Conservation (phyloP, 192 early-diverging fungal genomes). For the Dimargaris verticillata region DNA sequence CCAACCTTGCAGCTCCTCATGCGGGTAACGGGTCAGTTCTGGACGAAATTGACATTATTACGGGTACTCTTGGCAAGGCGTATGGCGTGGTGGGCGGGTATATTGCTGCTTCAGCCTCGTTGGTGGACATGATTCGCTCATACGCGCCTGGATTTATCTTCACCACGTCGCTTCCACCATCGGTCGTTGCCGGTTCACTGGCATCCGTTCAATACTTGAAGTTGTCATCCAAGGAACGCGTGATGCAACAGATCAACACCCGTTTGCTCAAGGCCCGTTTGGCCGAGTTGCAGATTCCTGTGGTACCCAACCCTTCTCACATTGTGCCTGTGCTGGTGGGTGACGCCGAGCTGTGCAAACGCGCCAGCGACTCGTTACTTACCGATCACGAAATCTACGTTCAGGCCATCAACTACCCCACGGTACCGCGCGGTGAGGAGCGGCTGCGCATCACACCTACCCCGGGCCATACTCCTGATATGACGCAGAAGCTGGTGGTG, state of each 20-base stretch:
- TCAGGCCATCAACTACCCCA: slow-evolving; percentile 98
- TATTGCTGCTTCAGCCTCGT: slow-evolving; percentile 72
- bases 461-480: slow-evolving; percentile 71
- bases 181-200: slow-evolving; percentile 76
- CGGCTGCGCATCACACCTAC: slow-evolving; percentile 95
- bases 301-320: slow-evolving; percentile 96
- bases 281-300: slow-evolving; percentile 73
- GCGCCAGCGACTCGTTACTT: slow-evolving; percentile 83
- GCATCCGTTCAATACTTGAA: slow-evolving; percentile 88
- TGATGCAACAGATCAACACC: slow-evolving; percentile 84
- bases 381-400: slow-evolving; percentile 87
- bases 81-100: slow-evolving; percentile 96
- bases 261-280: slow-evolving; percentile 72
- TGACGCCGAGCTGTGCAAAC: slow-evolving; percentile 86
- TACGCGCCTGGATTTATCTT: slow-evolving; percentile 99
- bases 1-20: slow-evolving; percentile 33
- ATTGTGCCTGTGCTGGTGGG: slow-evolving; percentile 98
- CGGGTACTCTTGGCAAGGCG: slow-evolving; percentile 92
- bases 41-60: slow-evolving; percentile 86
- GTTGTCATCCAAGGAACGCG: slow-evolving; percentile 67
- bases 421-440: slow-evolving; percentile 86
- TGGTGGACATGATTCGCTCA: slow-evolving; percentile 89
- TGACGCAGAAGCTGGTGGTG: slow-evolving; percentile 69
- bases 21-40: slow-evolving; percentile 37
- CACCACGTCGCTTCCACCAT: slow-evolving; percentile 93